Evolutionary conservation across 257 asterid species (phyloP), one percentile per base, ranked within the genome.

Genomic region (Linaria vulgaris): DNA sequence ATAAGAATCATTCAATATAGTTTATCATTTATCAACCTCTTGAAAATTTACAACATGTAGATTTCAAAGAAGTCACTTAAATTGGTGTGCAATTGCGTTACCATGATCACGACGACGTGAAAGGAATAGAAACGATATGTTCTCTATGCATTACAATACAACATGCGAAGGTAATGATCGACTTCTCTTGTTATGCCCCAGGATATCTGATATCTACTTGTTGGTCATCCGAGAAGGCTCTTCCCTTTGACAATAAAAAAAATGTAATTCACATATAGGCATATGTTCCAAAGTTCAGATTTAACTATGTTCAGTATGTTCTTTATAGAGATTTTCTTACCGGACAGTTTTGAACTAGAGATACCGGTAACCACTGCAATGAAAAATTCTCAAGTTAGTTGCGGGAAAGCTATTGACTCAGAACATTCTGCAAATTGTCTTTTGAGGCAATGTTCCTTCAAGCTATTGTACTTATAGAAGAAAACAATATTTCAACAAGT

Each of bases 261-360:
- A 10, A 30, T 53, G 27, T n/a, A 45, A 47, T 59, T 31, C 25
- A 51, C 12, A 46, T 6, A 5, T 12, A 31, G 23, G 30, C 23
- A 62, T 64, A 67, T 50, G 22, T 9, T n/a, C 31, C 14, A 23
- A 34, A 53, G 64, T 20, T 50, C n/a, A n/a, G n/a, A n/a, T n/a
- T n/a, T n/a, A n/a, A n/a, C n/a, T n/a, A n/a, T n/a, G n/a, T n/a
- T n/a, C n/a, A n/a, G n/a, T n/a, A 57, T 1, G 44, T 4, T 43
- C 1, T 38, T 44, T 12, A 4, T 38, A 22, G 49, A 53, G 52
- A 30, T 31, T 71, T n/a, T 43, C 86, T 64, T 71, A 92, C 98
- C 98, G 66, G 65, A 85, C 86, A 13, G 98, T 97, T 76, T 83
- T 92, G 94, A 86, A 92, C 61, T 88, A 57, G 81, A 92, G 98